Base-by-base conservation (phyloP, 2,329 filamentous ascomycete species). In the Pseudogymnoascus destructans region DNA sequence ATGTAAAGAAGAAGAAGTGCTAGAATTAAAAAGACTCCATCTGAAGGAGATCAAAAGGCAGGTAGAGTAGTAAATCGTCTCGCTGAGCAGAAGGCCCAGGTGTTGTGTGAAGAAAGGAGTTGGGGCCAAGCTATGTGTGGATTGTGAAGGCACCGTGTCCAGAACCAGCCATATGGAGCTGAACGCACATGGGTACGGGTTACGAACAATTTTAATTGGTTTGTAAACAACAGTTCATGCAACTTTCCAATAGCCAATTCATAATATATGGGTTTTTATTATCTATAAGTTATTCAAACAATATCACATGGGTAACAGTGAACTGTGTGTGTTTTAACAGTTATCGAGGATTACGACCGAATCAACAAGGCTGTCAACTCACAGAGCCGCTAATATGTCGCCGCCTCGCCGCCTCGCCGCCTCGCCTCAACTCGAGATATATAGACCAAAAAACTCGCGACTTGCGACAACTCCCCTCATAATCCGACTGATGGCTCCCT, bases 401-500 rank as follows among this genome's bases (percentile, higher is more conserved):
- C 23, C 42, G 42, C 42, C 42, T 52, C 42, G 42, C 23, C 42
- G 42, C 42, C 42, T 49, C 42, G 42, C 10, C 42, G 42, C 42
- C 42, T 52, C 42, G 42, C 42, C 42, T 52, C 42, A 52, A 52
- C 42, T 52, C 23, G 42, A 52, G 42, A 17, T 52, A 52, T 15
- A 52, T 27, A 27, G 42, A 27, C 11, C 42, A 52, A 52, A 46
- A 52, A 27, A 15, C 42, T 56, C 54, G 54, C 30, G 27, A 56
- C 5, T 56, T 52, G 42, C 42, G 23, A 52, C 42, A 52, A 52
- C 54, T 36, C 15, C 15, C n/a, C 7, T 15, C 23, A 56, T 56
- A 52, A 7, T 9, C n/a, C 4, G 23, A 52, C 42, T 7, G 3
- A 70, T 70, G 68, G 68, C 67, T 21, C 67, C 68, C 38, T 65